These are phyloP conservation scores for Fusarium torreyae DNA, from an alignment of 2,329 filamentous ascomycete species.

Conservation along the genomic window DNA sequence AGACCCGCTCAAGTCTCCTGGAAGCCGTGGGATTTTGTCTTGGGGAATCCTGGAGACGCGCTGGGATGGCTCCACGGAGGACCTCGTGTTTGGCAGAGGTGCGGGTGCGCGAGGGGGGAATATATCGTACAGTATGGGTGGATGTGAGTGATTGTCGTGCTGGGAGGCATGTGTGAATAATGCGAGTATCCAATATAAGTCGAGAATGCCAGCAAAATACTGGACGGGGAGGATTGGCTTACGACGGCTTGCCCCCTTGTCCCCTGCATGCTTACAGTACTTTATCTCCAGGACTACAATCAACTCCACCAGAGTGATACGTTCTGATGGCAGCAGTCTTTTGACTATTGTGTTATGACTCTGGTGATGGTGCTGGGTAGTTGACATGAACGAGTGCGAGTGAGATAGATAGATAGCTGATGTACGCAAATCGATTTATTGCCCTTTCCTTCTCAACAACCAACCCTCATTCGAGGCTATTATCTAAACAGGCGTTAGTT, in stretches of 20 bases:
- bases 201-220: constrained; percentile 6
- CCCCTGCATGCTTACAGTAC: constrained; percentile 44
- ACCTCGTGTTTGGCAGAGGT: constrained; percentile 50
- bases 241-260: constrained; percentile 43
- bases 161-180: constrained; percentile 34
- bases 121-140: constrained; percentile 15
- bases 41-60: constrained; percentile 51
- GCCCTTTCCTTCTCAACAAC: constrained; percentile 14
- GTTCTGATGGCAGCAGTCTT: constrained; percentile 12
- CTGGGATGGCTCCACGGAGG: constrained; percentile 47
- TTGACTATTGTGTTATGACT: constrained; percentile 6
- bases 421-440: constrained; percentile 1
- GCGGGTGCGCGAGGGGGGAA: constrained; percentile 38
- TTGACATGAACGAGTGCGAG: constrained; percentile 12
- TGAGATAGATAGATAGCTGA: constrained; percentile 10
- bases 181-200: background rate
- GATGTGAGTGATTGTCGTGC: no score
- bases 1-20: constrained; percentile 50
- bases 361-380: constrained; percentile 18
- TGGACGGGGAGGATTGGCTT: constrained; percentile 33
- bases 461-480: constrained; percentile 26
- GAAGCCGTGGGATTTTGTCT: constrained; percentile 47
- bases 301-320: constrained; percentile 39
- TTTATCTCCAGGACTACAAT: constrained; percentile 34
- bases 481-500: constrained; percentile 19